Conservation (phyloP, 2,329 filamentous ascomycete species). For the Pseudogymnoascus sp. region DNA sequence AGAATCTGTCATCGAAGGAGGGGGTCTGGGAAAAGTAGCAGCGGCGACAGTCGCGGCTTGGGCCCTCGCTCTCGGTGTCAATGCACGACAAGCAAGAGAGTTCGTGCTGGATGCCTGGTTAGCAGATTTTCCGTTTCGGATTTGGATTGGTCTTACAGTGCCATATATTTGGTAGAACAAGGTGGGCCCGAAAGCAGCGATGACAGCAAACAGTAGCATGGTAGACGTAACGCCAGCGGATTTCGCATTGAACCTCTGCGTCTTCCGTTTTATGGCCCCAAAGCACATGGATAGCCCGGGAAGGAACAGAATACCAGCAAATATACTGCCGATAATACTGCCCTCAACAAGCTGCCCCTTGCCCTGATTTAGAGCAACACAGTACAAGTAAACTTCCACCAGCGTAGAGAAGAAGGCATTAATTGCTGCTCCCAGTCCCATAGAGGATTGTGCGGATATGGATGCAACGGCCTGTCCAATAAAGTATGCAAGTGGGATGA, state of each 20-base stretch:
- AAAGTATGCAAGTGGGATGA: conserved; percentile 95
- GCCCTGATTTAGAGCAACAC: conserved; percentile 83
- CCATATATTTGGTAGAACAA: conserved; percentile 98
- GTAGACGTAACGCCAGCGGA: conserved; percentile 96
- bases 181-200: conserved; percentile 90
- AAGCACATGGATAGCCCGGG: conserved; percentile 98
- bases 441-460: conserved; percentile 96
- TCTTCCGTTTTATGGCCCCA: conserved; percentile 94
- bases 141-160: conserved; percentile 47
- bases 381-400: conserved; percentile 96
- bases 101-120: conserved; percentile 58
- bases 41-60: conserved; percentile 68
- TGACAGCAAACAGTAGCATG: conserved; percentile 93
- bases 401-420: conserved; percentile 98
- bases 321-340: conserved; percentile 95
- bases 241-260: conserved; percentile 93
- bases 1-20: conserved; percentile 79
- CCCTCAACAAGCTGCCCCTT: conserved; percentile 92
- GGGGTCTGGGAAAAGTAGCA: conserved; percentile 91
- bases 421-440: conserved; percentile 93
- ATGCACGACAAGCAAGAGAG: conserved; percentile 69
- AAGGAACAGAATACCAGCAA: conserved; percentile 89
- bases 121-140: conserved; percentile 23
- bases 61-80: conserved; percentile 34
- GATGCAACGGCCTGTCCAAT: conserved; percentile 97